Conservation (phyloP, 306 rosid genomes). For the Psophocarpus tetragonolobus region DNA sequence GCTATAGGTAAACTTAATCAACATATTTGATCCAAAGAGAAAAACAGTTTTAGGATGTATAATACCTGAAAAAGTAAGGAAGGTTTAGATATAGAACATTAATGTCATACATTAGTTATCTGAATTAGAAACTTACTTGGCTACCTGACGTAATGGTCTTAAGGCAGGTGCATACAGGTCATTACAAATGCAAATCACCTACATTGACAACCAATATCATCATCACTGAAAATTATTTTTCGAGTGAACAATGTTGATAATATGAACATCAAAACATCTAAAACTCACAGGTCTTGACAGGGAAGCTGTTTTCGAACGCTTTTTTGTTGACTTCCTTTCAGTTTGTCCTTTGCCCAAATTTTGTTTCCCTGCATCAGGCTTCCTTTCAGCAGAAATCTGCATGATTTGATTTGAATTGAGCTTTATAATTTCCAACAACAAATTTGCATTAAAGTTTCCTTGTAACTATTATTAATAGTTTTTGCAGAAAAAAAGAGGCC, state of each 20-base stretch:
- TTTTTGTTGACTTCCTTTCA: conserved; percentile 60
- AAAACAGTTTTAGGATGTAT: neutral
- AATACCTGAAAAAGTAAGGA: neutral
- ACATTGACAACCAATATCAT: conserved; percentile 37
- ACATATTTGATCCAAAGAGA: neutral
- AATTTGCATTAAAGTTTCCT: neutral
- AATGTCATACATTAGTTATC: conserved; percentile 23
- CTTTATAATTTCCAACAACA: conserved; percentile 19
- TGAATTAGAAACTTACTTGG: conserved; percentile 69
- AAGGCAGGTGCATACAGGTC: conserved; percentile 92
- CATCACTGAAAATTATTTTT: conserved; percentile 17
- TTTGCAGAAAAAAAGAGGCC: neutral
- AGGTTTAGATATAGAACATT: neutral
- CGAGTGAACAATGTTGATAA: conserved; percentile 23
- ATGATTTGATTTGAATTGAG: conserved; percentile 26
- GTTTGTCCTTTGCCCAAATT: conserved; percentile 54
- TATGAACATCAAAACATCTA: conserved; percentile 34
- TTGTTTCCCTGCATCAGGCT: conserved; percentile 59
- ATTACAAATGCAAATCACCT: conserved; percentile 98
- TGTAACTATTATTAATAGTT: conserved; percentile 12
- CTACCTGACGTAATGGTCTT: conserved; percentile 87
- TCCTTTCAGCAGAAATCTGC: conserved; percentile 75
- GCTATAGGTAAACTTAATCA: neutral
- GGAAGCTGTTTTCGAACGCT: conserved; percentile 58
- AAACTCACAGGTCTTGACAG: conserved; percentile 89